Percentiles rank a stretch among this genome's conserved stretches.
Evolutionary conservation across 2,329 filamentous ascomycete genomes (phyloP).

Genomic region (Claviceps sp.): DNA sequence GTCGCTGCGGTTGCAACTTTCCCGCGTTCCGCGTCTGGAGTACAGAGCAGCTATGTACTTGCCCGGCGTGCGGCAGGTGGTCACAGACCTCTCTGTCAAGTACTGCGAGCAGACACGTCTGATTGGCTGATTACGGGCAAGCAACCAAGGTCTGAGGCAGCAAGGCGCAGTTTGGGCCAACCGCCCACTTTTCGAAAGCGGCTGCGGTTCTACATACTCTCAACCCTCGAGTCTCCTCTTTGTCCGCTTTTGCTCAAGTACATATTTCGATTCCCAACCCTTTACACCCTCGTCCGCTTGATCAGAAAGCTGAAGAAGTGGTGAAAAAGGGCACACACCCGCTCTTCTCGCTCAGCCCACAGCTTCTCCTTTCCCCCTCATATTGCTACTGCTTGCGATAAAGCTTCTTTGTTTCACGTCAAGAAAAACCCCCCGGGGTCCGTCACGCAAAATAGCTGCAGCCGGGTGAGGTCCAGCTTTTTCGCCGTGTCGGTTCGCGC

Average conservation of each 20-base stretch:
- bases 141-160: slow-evolving; percentile 23
- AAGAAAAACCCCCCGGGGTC: neutral
- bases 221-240: slow-evolving; percentile 13
- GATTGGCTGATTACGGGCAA: slow-evolving; percentile 18
- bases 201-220: slow-evolving; percentile 14
- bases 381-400: slow-evolving; percentile 6
- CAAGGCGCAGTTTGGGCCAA: slow-evolving; percentile 10
- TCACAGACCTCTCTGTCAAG: slow-evolving; percentile 4
- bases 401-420: neutral
- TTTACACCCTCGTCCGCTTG: slow-evolving; percentile 1
- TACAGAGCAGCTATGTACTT: neutral
- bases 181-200: slow-evolving; percentile 12
- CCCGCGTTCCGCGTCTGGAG: no score
- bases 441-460: neutral
- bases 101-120: slow-evolving; percentile 7
- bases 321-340: slow-evolving; percentile 18
- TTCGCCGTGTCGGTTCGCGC: neutral
- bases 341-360: slow-evolving; percentile 9
- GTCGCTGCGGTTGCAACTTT: no score
- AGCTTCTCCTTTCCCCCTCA: neutral
- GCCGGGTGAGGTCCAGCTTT: neutral
- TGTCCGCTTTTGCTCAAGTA: neutral
- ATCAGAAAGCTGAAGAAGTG: slow-evolving; percentile 4
- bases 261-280: no score
- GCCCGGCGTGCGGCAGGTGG: neutral